phyloP scores from a whole-genome alignment of 2,329 filamentous ascomycete genomes.

The Trichoderma citrinoviride region DNA sequence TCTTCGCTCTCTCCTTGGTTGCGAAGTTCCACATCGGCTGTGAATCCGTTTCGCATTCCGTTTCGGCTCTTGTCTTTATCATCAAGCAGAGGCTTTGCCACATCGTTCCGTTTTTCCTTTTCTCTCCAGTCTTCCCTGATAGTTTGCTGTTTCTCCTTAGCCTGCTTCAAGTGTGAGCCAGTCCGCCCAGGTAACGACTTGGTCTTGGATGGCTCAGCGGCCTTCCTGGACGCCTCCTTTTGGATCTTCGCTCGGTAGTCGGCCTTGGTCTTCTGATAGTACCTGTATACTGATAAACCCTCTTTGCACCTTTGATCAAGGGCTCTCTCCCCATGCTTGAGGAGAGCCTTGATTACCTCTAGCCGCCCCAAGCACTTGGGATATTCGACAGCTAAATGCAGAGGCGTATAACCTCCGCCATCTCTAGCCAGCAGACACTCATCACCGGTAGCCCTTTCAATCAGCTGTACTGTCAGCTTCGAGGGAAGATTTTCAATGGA shows the following conservation, averaged over 20 bases:
- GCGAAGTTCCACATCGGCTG: not conserved
- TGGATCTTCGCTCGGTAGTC: not conserved
- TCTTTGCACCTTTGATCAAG: not conserved
- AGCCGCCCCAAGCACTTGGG: not conserved
- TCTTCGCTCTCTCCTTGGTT: not conserved
- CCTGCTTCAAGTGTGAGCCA: not conserved
- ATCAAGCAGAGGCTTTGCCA: not conserved
- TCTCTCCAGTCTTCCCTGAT: not conserved
- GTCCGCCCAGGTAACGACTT: not conserved
- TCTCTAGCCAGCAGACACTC: not conserved
- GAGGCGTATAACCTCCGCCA: not conserved
- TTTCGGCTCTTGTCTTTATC: not conserved
- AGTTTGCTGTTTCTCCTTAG: not conserved
- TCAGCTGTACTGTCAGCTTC: not conserved
- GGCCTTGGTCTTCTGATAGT: not conserved
- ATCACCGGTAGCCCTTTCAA: not conserved
- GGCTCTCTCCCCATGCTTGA: not conserved
- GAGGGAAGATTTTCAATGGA: not conserved
- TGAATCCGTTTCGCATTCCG: not conserved
- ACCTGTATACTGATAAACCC: not conserved
- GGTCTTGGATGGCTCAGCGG: not conserved
- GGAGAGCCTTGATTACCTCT: not conserved
- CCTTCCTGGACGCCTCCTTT: too few relatives aligned
- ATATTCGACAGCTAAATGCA: not conserved
- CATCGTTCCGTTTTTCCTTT: not conserved